These are phyloP conservation scores for Dipodascus geniculatus DNA, from an alignment of 805 yeast genomes.

Conservation along the genomic window DNA sequence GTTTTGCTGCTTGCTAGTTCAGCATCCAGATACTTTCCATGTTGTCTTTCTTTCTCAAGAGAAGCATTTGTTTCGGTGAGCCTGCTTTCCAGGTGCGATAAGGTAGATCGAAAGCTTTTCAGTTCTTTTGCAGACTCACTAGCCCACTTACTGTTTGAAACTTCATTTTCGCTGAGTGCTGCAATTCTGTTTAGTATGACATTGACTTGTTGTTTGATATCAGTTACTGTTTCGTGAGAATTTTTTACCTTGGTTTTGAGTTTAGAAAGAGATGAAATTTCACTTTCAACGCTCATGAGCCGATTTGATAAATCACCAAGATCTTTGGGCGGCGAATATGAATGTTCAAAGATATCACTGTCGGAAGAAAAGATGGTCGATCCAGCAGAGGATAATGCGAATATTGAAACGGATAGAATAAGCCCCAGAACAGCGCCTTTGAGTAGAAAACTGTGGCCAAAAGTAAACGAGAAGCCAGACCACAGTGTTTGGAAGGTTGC, in stretches of 20 bases:
- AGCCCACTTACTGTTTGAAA: conserved; percentile 2
- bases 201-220: background rate
- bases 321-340: conserved; percentile 11
- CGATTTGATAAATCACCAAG: conserved; percentile 8
- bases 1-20: background rate
- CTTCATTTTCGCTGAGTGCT: conserved; percentile 2
- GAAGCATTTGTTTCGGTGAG: conserved; percentile 4
- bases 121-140: conserved; percentile 2
- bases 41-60: conserved; percentile 1
- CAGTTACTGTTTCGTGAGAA: conserved; percentile 5
- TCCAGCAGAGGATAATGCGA: background rate
- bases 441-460: background rate
- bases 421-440: conserved; percentile 1
- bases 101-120: background rate
- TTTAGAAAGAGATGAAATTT: conserved; percentile 7
- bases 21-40: background rate
- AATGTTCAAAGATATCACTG: conserved; percentile 3
- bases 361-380: background rate
- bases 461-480: background rate
- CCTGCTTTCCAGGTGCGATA: background rate
- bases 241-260: conserved; percentile 1
- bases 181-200: background rate
- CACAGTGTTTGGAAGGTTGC: background rate
- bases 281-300: conserved; percentile 11
- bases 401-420: background rate